These are phyloP conservation scores for Thyridium curvatum DNA, from an alignment of 2,329 filamentous ascomycete species.

Conservation along the genomic window DNA sequence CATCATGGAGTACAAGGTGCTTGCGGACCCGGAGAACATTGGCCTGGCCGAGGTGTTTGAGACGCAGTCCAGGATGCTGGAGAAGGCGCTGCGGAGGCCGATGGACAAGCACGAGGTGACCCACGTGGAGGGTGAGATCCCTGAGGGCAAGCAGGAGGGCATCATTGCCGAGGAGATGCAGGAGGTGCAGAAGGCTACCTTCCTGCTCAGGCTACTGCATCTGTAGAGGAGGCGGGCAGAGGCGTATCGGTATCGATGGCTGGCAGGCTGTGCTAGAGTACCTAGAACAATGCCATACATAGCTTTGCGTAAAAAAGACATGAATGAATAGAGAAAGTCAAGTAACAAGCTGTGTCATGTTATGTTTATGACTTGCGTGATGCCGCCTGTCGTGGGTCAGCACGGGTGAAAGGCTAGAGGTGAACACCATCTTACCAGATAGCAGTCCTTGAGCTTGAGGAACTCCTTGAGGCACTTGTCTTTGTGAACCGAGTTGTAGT, in stretches of 20 bases:
- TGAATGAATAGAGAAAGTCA: not conserved
- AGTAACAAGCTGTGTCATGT: not conserved
- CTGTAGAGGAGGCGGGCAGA: constrained; percentile 38
- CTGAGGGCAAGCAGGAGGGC: not conserved
- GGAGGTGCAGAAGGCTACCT: constrained; percentile 8
- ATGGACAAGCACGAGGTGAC: not conserved
- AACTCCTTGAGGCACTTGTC: constrained; percentile 89
- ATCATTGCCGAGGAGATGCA: constrained; percentile 6
- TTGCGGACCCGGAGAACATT: constrained; percentile 71
- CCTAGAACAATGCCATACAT: too few relatives aligned
- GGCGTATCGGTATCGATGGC: not conserved
- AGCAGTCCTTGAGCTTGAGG: constrained; percentile 78
- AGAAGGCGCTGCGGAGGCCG: constrained; percentile 65
- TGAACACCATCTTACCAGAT: constrained; percentile 74
- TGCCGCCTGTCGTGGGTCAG: constrained; percentile 1
- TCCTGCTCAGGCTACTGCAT: constrained; percentile 62
- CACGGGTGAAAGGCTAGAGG: too few relatives aligned
- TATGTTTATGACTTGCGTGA: constrained; percentile 1
- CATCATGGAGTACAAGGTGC: constrained; percentile 84
- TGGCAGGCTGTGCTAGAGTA: not conserved
- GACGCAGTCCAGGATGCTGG: constrained; percentile 60
- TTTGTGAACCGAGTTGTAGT: constrained; percentile 86
- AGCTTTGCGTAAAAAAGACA: not conserved
- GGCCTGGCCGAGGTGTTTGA: constrained; percentile 66
- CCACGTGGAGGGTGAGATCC: not conserved